phyloP scores from a whole-genome alignment of 2,329 filamentous ascomycete genomes.

The Botryotinia convoluta region DNA sequence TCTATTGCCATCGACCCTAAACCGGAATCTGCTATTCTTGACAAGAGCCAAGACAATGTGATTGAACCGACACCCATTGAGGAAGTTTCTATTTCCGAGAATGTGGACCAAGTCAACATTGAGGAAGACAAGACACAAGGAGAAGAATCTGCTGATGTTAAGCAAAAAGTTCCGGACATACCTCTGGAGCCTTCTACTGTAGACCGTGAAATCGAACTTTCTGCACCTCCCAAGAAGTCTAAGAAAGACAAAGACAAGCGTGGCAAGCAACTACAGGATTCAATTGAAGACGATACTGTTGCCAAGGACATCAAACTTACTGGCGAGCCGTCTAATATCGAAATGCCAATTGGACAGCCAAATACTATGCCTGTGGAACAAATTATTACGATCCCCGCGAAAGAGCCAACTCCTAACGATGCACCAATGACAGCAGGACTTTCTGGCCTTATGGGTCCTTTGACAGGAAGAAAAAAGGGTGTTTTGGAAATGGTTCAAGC shows the following conservation, averaged over 20 bases:
- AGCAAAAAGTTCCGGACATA: background rate
- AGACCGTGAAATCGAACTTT: background rate
- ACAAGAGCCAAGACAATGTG: background rate
- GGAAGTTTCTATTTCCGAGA: background rate
- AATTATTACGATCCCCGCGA: conserved; percentile 3
- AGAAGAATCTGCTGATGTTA: background rate
- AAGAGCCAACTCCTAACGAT: background rate
- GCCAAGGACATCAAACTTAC: background rate
- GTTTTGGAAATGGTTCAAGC: conserved; percentile 20
- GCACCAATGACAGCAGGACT: conserved; percentile 14
- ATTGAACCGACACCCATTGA: background rate
- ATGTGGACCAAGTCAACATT: background rate
- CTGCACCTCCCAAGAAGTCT: conserved; percentile 14
- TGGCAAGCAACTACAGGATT: conserved; percentile 10
- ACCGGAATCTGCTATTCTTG: background rate
- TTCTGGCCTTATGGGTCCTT: background rate
- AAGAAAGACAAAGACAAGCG: conserved; percentile 33
- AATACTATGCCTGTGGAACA: conserved; percentile 10
- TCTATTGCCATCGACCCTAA: background rate
- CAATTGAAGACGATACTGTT: conserved; percentile 6
- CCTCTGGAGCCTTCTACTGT: background rate
- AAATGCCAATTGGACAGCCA: background rate
- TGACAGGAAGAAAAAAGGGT: conserved; percentile 17
- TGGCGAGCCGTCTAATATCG: background rate
- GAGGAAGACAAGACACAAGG: background rate